Conservation (phyloP, 192 early-diverging fungal species). For the Dissophora globulifera region DNA sequence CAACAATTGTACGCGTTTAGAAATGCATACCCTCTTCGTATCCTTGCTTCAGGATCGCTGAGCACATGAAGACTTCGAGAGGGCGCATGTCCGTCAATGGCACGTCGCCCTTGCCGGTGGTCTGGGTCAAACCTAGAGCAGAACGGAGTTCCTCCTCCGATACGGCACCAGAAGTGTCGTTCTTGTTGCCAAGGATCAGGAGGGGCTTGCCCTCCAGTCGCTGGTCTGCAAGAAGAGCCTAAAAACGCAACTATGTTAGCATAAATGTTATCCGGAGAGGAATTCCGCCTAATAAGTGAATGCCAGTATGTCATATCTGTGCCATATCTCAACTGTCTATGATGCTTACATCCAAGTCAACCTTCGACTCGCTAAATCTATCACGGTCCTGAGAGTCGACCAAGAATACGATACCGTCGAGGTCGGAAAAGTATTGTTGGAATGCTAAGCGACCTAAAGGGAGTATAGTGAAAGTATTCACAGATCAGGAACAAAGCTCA, state of each 20-base stretch:
- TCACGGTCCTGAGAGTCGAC: constrained; percentile 93
- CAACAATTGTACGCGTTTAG: too few species aligned
- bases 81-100: constrained; percentile 93
- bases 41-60: constrained; percentile 97
- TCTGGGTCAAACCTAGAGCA: constrained; percentile 93
- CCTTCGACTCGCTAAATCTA: constrained; percentile 90
- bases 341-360: constrained; percentile 88
- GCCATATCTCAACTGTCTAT: too few species aligned
- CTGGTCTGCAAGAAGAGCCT: constrained; percentile 93
- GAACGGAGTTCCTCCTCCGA: constrained; percentile 92
- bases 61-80: constrained; percentile 99
- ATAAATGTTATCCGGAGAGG: too few species aligned
- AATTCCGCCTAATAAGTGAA: too few species aligned
- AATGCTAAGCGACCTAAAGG: too few species aligned
- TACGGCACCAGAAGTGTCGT: constrained; percentile 92
- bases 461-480: too few species aligned
- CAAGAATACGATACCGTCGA: constrained; percentile 97
- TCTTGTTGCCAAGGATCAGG: constrained; percentile 98
- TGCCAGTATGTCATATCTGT: neutral
- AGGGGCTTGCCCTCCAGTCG: constrained; percentile 93
- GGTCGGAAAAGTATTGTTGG: constrained; percentile 99
- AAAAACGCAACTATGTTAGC: neutral
- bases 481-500: constrained; percentile 66
- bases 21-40: constrained; percentile 94
- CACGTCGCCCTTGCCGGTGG: constrained; percentile 98